Evolutionary conservation across 768 basidiomycete genomes (phyloP).

Genomic region (Pleurotus ostreatus): DNA sequence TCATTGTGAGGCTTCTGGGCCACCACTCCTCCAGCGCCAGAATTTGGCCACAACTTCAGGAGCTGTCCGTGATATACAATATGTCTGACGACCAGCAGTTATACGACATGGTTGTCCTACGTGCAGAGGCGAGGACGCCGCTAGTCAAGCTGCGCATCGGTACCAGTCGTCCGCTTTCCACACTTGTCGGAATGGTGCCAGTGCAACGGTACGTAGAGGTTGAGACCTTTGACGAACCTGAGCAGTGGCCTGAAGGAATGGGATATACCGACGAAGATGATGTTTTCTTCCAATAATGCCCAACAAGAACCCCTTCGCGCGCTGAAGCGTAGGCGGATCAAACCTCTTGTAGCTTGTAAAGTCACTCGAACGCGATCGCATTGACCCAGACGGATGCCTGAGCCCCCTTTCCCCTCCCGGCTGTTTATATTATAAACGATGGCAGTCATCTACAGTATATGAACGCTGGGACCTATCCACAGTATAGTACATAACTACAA

Average conservation of each 20-base stretch:
- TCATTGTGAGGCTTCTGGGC: slow-evolving; percentile 21
- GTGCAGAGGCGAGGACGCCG: not conserved
- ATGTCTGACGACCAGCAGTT: not conserved
- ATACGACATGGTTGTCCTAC: not conserved
- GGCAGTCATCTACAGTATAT: too few relatives aligned
- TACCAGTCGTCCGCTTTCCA: too few relatives aligned
- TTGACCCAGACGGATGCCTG: too few relatives aligned
- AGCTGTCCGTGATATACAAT: not conserved
- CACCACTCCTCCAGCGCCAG: not conserved
- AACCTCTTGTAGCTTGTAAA: too few relatives aligned
- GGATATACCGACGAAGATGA: slow-evolving; percentile 26
- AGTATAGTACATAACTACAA: too few relatives aligned
- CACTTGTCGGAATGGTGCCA: slow-evolving; percentile 6
- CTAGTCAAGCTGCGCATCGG: too few relatives aligned
- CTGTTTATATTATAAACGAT: too few relatives aligned
- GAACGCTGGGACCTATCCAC: too few relatives aligned
- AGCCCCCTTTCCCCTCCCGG: too few relatives aligned
- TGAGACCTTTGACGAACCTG: slow-evolving; percentile 20
- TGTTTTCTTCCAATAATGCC: slow-evolving; percentile 14
- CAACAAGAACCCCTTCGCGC: too few relatives aligned
- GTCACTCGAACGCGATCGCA: too few relatives aligned
- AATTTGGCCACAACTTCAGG: not conserved
- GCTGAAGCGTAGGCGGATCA: too few relatives aligned
- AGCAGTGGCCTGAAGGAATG: slow-evolving; percentile 26
- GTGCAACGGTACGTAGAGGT: slow-evolving; percentile 16